Base-by-base conservation (phyloP, 2,329 filamentous ascomycete genomes). In the Xylaria sp. region DNA sequence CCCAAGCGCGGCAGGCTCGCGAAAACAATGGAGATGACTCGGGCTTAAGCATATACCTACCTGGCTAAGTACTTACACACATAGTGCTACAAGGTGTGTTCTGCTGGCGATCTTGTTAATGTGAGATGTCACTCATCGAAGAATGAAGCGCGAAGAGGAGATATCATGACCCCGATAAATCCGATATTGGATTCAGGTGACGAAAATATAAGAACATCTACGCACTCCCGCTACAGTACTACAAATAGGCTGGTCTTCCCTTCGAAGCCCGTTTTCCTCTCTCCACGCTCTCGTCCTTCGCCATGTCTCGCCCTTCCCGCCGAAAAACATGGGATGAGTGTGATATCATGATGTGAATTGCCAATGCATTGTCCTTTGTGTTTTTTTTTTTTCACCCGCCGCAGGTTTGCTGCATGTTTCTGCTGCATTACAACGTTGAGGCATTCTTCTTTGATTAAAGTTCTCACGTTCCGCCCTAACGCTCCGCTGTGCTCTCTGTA, bases 1-100 rank as follows among this genome's bases (percentile, higher is more conserved):
- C n/a, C 31, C n/a, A 68, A 68, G 61, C 66, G 62, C 66, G 62
- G n/a, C 61, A 68, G 20, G 50, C 66, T 48, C 31, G 23, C 15
- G 15, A 54, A 67, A 58, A 28, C 7, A 37, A 37, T n/a, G n/a
- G 13, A 6, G 1, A 20, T 41, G 28, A 37, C 41, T 25, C n/a
- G 28, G 28, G 28, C 25, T 34, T 39, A 5, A 25, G 13, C 20
- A 13, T 18, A 23, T 50, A 50, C 46, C 20, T 50, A 12, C 20
- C 10, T 23, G 7, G n/a, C 31, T 50, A 25, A 25, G 23, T 25
- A 50, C 20, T n/a, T 50, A 50, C n/a, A 3, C 23, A 10, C 23
- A 25, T 56, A 23, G 12, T 55, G 52, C 34, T 13, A 39, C n/a
- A 18, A 39, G 18, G 12, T 56, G 52, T 23, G 31, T 37, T 56